Evolutionary conservation across 2,329 filamentous ascomycete species (phyloP), one percentile per base, ranked within the genome.

Genomic region (Neophaeococcomyces aloes): DNA sequence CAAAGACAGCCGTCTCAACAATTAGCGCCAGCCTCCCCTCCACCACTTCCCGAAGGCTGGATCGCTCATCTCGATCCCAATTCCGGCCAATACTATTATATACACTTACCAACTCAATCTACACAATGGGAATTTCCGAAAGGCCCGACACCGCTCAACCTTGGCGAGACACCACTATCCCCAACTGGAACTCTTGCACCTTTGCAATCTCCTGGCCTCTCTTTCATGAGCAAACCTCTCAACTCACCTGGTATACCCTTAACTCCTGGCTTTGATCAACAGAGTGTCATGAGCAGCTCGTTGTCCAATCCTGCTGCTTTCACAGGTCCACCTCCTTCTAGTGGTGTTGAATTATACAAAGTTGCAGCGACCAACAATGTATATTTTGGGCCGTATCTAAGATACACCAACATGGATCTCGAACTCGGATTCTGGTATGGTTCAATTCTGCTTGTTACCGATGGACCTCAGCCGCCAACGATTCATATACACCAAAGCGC

Each of bases 41-140:
- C 91, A 17, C 91, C 89, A 2, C 72, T 98, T 13, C 91, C 91
- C 4, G 91, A 98, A 66, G 91, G 91, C 27, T 98, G 91, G 91
- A 96, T 98, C 57, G 86, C 91, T 15, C 91, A 96, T 61, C 72
- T 96, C 3, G 91, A 98, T 60, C 84, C 86, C 53, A 94, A 84
- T 59, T 96, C 89, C 2, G 91, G 91, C 1, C 89, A 96, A 59
- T 98, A 96, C 64, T 98, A 98, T 63, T 98, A 98, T 59, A 98
- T 98, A 47, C 91, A 98, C 61, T 73, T 98, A 23, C 84, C 88
- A 1, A 88, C 86, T 0, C 91, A 96, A 60, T 86, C 88, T 2
- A 98, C 91, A 1, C 91, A 98, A 60, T 98, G 91, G 91, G 91
- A 98, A 58, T 96, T 96, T 54, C 91, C 91, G 21, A 96, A 95